A percentile compares a stretch with the other conserved stretches of the same genome.
Conservation (phyloP, 345 rosid genomes). For the Pugionium dolabratum region DNA sequence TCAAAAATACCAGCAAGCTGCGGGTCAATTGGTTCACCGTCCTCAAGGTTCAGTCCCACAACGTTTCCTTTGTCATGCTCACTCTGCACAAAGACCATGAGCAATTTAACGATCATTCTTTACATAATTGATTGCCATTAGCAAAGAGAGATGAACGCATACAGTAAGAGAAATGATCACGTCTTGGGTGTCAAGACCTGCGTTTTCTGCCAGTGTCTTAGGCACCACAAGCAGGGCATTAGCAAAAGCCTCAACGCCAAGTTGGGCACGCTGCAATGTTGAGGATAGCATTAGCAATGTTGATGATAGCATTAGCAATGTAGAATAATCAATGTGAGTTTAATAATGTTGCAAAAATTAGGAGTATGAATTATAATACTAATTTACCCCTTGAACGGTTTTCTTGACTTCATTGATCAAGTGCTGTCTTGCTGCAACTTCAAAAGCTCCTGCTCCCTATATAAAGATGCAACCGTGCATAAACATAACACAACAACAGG, state of each 20-base stretch:
- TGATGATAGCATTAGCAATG: constrained; percentile 22
- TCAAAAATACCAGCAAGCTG: constrained; percentile 91
- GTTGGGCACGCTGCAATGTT: constrained; percentile 81
- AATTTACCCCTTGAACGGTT: constrained; percentile 89
- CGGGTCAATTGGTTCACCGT: constrained; percentile 92
- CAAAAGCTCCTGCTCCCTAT: constrained; percentile 99
- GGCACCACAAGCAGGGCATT: constrained; percentile 97
- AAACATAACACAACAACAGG: not conserved
- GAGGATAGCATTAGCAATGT: not conserved
- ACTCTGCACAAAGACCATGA: constrained; percentile 51
- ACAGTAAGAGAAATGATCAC: constrained; percentile 87
- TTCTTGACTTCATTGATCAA: constrained; percentile 85
- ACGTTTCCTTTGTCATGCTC: constrained; percentile 90
- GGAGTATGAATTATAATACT: not conserved
- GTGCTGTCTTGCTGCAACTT: constrained; percentile 92
- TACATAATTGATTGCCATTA: constrained; percentile 3
- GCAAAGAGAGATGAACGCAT: constrained; percentile 4
- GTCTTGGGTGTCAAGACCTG: constrained; percentile 98
- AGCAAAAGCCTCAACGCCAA: constrained; percentile 97
- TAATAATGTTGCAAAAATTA: not conserved
- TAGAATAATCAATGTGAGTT: not conserved
- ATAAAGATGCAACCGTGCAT: constrained; percentile 24
- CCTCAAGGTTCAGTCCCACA: constrained; percentile 78
- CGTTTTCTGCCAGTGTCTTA: constrained; percentile 94
- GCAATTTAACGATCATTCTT: not conserved